These are phyloP conservation scores for Dictyostelium brefeldianum DNA, from an alignment of 78 protist species.

Conservation along the genomic window DNA sequence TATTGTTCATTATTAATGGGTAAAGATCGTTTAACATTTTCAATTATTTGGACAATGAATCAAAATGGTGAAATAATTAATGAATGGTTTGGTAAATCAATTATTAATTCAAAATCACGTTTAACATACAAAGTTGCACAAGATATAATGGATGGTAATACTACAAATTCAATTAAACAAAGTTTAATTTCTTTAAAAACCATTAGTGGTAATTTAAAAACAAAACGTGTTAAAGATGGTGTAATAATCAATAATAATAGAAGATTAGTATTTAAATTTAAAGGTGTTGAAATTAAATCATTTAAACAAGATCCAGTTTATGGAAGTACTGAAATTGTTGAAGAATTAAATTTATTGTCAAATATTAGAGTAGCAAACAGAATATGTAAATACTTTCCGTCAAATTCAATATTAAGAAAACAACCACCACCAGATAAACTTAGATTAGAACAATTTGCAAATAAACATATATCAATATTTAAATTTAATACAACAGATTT, in stretches of 20 bases:
- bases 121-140: constrained; percentile 94
- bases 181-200: not conserved
- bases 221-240: constrained; percentile 83
- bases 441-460: constrained; percentile 46
- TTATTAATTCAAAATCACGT: constrained; percentile 92
- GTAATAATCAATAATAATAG: too few relatives aligned
- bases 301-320: too few relatives aligned
- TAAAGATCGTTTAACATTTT: constrained; percentile 94
- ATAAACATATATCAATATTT: constrained; percentile 23
- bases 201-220: constrained; percentile 2
- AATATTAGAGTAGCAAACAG: constrained; percentile 91
- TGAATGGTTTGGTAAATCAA: constrained; percentile 73
- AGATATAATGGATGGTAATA: constrained; percentile 41
- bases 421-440: constrained; percentile 74
- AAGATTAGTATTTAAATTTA: too few relatives aligned
- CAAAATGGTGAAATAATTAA: constrained; percentile 63
- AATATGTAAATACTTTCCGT: constrained; percentile 81
- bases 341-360: constrained; percentile 97
- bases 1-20: constrained; percentile 91
- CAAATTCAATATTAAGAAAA: constrained; percentile 86
- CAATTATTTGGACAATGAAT: constrained; percentile 80
- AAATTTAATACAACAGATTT: too few relatives aligned
- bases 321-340: constrained; percentile 84
- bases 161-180: not conserved
- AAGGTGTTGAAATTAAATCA: constrained; percentile 86